Evolutionary conservation across 2,329 filamentous ascomycete species (phyloP).

Genomic region (Ophiocordyceps robertsii): DNA sequence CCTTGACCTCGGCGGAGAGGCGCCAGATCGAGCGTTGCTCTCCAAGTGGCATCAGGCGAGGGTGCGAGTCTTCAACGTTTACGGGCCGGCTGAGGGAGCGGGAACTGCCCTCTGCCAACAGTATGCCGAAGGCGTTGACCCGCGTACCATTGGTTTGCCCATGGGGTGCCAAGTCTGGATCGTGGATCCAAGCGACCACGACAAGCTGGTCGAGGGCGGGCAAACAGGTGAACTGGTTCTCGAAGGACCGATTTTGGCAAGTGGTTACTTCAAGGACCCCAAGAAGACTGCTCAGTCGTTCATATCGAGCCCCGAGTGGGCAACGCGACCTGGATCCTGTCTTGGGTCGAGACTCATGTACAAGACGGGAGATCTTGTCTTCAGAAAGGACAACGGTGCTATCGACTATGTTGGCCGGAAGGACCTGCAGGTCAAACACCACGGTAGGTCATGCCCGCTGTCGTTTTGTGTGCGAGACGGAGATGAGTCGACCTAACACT

Average conservation of each 20-base stretch:
- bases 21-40: not conserved
- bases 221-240: slow-evolving; percentile 12
- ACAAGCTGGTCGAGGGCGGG: slow-evolving; percentile 7
- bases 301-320: slow-evolving; percentile 30
- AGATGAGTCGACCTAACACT: not conserved
- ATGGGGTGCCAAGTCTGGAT: slow-evolving; percentile 7
- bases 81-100: not conserved
- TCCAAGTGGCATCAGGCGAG: not conserved
- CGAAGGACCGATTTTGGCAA: slow-evolving; percentile 10
- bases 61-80: not conserved
- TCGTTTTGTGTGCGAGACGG: too few species aligned
- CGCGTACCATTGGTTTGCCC: not conserved
- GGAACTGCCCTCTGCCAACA: not conserved
- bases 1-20: not conserved
- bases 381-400: slow-evolving; percentile 22
- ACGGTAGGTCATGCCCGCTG: slow-evolving; percentile 23
- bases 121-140: not conserved
- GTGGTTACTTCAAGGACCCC: slow-evolving; percentile 9
- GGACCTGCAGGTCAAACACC: slow-evolving; percentile 26
- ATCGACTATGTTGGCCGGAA: slow-evolving; percentile 30
- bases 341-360: slow-evolving; percentile 20
- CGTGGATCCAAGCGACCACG: slow-evolving; percentile 5
- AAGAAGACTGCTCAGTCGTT: slow-evolving; percentile 6
- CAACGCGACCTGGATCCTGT: not conserved
- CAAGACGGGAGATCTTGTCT: slow-evolving; percentile 32